phyloP scores from a whole-genome alignment of 768 basidiomycete genomes.

The Heimioporus sp. region DNA sequence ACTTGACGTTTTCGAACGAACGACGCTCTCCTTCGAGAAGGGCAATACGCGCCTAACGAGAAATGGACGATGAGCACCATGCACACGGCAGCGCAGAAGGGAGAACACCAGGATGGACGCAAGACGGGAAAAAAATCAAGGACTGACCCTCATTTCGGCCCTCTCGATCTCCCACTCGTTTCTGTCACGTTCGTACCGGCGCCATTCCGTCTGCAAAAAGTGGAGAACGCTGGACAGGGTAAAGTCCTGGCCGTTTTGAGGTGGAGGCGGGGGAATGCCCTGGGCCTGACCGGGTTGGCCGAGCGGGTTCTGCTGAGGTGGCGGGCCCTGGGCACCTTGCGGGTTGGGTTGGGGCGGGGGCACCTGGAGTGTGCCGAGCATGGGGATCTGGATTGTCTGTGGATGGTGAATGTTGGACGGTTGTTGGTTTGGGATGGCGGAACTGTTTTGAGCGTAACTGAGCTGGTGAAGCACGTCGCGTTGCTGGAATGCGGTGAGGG shows the following conservation, averaged over 20 bases:
- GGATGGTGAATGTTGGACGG: constrained; percentile 35
- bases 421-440: constrained; percentile 13
- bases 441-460: constrained; percentile 26
- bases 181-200: constrained; percentile 94
- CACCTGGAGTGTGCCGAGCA: constrained; percentile 56
- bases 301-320: constrained; percentile 54
- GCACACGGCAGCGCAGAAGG: background rate
- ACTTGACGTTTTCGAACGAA: constrained; percentile 95
- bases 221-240: constrained; percentile 94
- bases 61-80: constrained; percentile 4
- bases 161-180: constrained; percentile 99
- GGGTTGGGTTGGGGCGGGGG: constrained; percentile 40
- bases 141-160: constrained; percentile 86
- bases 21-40: constrained; percentile 95
- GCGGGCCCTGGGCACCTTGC: constrained; percentile 37
- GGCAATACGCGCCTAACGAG: constrained; percentile 85
- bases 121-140: too few species aligned
- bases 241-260: constrained; percentile 78
- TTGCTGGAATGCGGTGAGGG: constrained; percentile 24
- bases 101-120: background rate
- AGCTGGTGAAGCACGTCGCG: constrained; percentile 30
- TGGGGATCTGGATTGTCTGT: constrained; percentile 51
- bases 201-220: constrained; percentile 97
- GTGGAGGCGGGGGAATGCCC: constrained; percentile 68
- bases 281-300: constrained; percentile 55